Evolutionary conservation across 1,139 yeast species (phyloP).

Genomic region (Suhomyces bribrorum): DNA sequence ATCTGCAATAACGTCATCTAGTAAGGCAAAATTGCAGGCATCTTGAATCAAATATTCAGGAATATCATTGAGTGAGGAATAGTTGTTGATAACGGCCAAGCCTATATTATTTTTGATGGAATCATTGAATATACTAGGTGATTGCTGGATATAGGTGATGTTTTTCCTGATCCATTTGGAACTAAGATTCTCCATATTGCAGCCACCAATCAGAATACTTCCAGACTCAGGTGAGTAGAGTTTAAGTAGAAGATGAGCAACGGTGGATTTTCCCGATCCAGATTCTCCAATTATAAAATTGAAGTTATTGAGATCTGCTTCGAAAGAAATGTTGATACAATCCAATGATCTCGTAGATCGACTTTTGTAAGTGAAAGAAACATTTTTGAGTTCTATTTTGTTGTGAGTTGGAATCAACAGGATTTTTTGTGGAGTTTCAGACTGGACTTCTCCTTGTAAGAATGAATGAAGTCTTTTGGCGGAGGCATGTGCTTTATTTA

Average conservation of each 20-base stretch:
- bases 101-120: constrained; percentile 64
- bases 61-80: constrained; percentile 23
- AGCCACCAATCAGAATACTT: constrained; percentile 55
- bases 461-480: constrained; percentile 22
- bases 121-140: constrained; percentile 63
- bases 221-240: constrained; percentile 56
- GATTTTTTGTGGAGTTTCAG: neutral
- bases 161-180: constrained; percentile 59
- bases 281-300: constrained; percentile 80
- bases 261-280: constrained; percentile 90
- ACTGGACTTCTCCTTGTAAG: neutral
- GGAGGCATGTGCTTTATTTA: constrained; percentile 69
- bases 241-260: constrained; percentile 61
- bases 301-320: constrained; percentile 43
- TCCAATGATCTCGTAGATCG: no score
- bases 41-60: constrained; percentile 32
- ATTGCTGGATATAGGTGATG: constrained; percentile 73
- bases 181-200: constrained; percentile 43
- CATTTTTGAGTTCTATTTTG: constrained; percentile 53
- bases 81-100: constrained; percentile 38
- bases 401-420: neutral
- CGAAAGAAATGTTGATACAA: constrained; percentile 46
- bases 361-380: no score
- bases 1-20: constrained; percentile 46
- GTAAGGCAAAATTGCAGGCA: constrained; percentile 55